Percentiles rank a stretch among this genome's conserved stretches.
phyloP scores from a whole-genome alignment of 768 basidiomycete species.

The Lactifluus rugatus region DNA sequence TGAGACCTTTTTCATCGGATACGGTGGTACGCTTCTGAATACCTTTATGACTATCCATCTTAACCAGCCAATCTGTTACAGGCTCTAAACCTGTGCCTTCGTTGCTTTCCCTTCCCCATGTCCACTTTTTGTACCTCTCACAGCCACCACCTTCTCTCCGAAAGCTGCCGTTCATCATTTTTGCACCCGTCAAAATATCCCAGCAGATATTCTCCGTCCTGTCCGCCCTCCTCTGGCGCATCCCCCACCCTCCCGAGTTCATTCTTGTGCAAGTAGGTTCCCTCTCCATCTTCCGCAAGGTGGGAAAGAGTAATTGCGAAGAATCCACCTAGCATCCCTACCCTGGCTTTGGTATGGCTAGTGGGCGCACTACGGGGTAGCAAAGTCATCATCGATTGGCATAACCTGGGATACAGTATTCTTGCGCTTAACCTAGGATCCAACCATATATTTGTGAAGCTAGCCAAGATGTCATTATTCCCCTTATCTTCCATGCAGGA shows the following conservation, averaged over 20 bases:
- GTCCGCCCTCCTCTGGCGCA: constrained; percentile 45
- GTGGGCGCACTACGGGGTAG: constrained; percentile 57
- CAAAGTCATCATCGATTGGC: constrained; percentile 97
- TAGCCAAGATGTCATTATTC: constrained; percentile 60
- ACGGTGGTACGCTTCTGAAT: constrained; percentile 48
- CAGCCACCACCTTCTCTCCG: constrained; percentile 48
- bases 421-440: constrained; percentile 73
- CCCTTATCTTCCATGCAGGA: background rate
- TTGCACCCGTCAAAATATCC: constrained; percentile 73
- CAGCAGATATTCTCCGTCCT: constrained; percentile 61
- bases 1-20: constrained; percentile 74
- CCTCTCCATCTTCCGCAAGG: background rate
- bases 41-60: background rate
- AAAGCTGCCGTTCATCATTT: constrained; percentile 52
- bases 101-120: constrained; percentile 52
- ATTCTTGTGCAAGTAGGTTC: constrained; percentile 78
- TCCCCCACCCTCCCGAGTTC: constrained; percentile 65
- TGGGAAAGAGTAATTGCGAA: constrained; percentile 27
- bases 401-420: constrained; percentile 93
- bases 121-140: constrained; percentile 58
- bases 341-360: constrained; percentile 76
- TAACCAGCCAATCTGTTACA: constrained; percentile 24
- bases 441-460: constrained; percentile 54
- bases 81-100: constrained; percentile 72
- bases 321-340: constrained; percentile 97